Evolutionary conservation across 441 rosid species (phyloP).

Genomic region (Sinapis alba): DNA sequence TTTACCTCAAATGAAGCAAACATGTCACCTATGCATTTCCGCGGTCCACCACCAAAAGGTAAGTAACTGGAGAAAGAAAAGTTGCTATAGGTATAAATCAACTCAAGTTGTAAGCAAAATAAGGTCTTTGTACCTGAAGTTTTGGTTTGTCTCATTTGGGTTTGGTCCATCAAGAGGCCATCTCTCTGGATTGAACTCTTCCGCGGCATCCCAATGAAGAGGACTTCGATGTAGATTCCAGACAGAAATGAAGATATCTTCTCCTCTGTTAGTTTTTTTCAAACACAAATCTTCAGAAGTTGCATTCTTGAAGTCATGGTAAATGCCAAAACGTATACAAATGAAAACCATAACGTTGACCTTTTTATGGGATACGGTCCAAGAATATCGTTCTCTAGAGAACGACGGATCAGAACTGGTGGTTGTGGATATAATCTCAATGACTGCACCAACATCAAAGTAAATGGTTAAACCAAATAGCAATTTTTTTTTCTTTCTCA

Average conservation of each 20-base stretch:
- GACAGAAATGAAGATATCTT: constrained; percentile 90
- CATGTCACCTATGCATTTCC: constrained; percentile 98
- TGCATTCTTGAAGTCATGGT: background rate
- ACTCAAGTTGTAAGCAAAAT: background rate
- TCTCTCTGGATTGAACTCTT: constrained; percentile 93
- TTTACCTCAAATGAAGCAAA: constrained; percentile 92
- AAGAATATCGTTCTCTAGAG: constrained; percentile 69
- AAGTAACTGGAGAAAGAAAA: constrained; percentile 66
- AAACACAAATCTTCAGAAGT: constrained; percentile 27
- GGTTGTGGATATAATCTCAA: constrained; percentile 98
- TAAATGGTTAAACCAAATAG: constrained; percentile 6
- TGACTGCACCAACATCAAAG: constrained; percentile 56
- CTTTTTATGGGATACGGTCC: constrained; percentile 85
- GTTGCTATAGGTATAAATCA: background rate
- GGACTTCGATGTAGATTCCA: constrained; percentile 98
- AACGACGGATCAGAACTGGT: constrained; percentile 95
- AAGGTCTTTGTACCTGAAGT: constrained; percentile 59
- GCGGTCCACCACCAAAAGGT: constrained; percentile 98
- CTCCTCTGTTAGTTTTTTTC: constrained; percentile 56
- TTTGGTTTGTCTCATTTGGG: constrained; percentile 98
- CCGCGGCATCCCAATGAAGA: constrained; percentile 74
- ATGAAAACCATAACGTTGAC: constrained; percentile 38
- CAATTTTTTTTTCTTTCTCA: no score
- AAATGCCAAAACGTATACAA: constrained; percentile 7
- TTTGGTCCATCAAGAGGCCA: constrained; percentile 98